Evolutionary conservation across 2,329 filamentous ascomycete genomes (phyloP).

Genomic region (Cercospora sojina): DNA sequence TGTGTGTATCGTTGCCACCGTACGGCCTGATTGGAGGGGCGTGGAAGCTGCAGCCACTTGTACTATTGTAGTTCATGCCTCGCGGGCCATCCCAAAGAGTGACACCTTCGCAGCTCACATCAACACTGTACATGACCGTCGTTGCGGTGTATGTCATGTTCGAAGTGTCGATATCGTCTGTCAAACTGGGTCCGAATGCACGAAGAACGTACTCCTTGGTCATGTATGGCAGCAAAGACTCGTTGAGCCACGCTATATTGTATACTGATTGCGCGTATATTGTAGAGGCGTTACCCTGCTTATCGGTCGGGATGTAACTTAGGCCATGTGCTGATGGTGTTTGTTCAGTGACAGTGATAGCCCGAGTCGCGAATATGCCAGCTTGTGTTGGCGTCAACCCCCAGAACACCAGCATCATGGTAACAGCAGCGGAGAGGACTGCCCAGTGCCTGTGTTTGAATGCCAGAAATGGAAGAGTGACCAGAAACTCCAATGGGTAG

Average conservation of each 20-base stretch:
- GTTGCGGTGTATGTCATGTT: constrained; percentile 30
- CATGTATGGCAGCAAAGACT: constrained; percentile 48
- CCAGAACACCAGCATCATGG: constrained; percentile 56
- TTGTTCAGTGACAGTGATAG: constrained; percentile 1
- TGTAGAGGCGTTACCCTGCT: constrained; percentile 40
- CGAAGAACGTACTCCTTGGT: constrained; percentile 45
- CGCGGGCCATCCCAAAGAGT: constrained; percentile 9
- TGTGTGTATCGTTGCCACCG: constrained; percentile 37
- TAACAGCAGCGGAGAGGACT: constrained; percentile 50
- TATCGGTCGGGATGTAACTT: constrained; percentile 29
- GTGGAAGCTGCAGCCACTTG: constrained; percentile 30
- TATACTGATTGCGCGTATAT: constrained; percentile 49
- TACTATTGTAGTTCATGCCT: constrained; percentile 25
- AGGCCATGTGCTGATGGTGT: constrained; percentile 23
- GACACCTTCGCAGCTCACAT: constrained; percentile 38
- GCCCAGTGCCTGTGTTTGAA: constrained; percentile 49
- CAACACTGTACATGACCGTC: constrained; percentile 38
- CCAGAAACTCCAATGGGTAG: constrained; percentile 55
- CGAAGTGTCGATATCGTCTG: not conserved
- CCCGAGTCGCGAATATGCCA: constrained; percentile 50
- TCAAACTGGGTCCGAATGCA: constrained; percentile 39
- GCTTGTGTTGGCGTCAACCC: constrained; percentile 56
- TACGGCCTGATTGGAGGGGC: constrained; percentile 37
- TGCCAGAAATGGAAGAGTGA: constrained; percentile 46
- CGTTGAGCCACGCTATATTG: constrained; percentile 49